A percentile compares a stretch with the other conserved stretches of the same genome.
phyloP scores from a whole-genome alignment of 257 asterid genomes.

The Henckelia pumila region DNA sequence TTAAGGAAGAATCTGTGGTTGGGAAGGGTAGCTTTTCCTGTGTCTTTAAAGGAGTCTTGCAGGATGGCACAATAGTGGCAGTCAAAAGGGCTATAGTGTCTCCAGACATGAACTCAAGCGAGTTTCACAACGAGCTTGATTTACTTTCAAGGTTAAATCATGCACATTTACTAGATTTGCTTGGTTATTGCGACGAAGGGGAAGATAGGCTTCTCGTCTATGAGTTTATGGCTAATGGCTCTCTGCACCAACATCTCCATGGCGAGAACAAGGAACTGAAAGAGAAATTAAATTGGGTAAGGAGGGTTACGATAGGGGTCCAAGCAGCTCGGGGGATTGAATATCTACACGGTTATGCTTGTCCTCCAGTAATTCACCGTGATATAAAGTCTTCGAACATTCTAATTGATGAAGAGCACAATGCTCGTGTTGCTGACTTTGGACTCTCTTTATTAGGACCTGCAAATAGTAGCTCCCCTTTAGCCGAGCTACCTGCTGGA shows the following conservation, averaged over 20 bases:
- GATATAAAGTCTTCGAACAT: conserved; percentile 91
- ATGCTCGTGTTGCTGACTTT: conserved; percentile 88
- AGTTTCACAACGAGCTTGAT: conserved; percentile 80
- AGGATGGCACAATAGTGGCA: conserved; percentile 72
- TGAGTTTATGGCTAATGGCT: conserved; percentile 92
- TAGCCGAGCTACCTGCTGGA: conserved; percentile 90
- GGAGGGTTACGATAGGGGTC: conserved; percentile 78
- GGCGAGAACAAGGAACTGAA: conserved; percentile 41
- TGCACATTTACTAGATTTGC: conserved; percentile 75
- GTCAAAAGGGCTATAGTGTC: conserved; percentile 78
- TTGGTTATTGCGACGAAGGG: conserved; percentile 87
- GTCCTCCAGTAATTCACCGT: conserved; percentile 92
- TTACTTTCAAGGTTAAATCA: conserved; percentile 82
- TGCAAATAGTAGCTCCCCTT: conserved; percentile 75
- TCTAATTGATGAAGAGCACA: conserved; percentile 86
- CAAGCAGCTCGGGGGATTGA: conserved; percentile 94
- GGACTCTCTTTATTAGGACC: conserved; percentile 88
- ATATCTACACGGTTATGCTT: conserved; percentile 86
- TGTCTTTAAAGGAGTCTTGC: conserved; percentile 75
- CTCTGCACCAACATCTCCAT: conserved; percentile 77
- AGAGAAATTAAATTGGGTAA: conserved; percentile 78
- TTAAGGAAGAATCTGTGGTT: conserved; percentile 69
- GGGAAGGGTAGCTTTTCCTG: conserved; percentile 91
- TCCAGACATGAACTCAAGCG: conserved; percentile 69
- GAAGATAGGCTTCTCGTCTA: too few species aligned